Evolutionary conservation across 306 rosid species (phyloP).

Genomic region (Prunus dulcis): DNA sequence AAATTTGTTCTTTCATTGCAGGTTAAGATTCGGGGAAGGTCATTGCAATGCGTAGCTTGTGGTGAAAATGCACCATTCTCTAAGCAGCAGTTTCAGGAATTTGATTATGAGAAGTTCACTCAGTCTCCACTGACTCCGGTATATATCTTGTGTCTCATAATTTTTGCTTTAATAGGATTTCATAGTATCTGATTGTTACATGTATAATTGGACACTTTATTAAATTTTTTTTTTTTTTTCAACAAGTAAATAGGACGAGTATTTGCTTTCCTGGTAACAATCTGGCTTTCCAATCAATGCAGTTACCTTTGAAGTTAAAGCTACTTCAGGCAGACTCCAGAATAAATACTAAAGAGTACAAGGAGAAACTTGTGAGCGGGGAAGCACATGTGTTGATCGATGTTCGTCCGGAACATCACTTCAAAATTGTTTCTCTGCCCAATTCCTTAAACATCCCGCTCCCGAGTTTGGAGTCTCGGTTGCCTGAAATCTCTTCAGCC

Average conservation of each 20-base stretch:
- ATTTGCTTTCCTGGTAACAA: neutral
- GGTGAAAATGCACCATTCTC: constrained; percentile 64
- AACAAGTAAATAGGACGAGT: neutral
- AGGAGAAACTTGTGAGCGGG: constrained; percentile 40
- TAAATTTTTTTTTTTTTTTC: neutral
- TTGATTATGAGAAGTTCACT: constrained; percentile 85
- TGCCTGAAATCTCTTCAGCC: constrained; percentile 48
- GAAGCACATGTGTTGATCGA: constrained; percentile 74
- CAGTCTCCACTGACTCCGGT: constrained; percentile 75
- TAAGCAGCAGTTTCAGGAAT: constrained; percentile 58
- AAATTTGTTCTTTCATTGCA: constrained; percentile 26
- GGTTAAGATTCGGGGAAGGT: constrained; percentile 96
- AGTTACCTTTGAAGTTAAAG: constrained; percentile 73
- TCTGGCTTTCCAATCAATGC: constrained; percentile 27
- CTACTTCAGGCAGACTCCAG: constrained; percentile 67
- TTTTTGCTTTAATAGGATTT: neutral
- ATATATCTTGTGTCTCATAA: neutral
- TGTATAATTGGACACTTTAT: neutral
- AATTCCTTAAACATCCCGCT: constrained; percentile 77
- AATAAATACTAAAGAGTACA: constrained; percentile 65
- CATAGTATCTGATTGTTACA: neutral
- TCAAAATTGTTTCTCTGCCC: constrained; percentile 86
- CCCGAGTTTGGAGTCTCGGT: constrained; percentile 55
- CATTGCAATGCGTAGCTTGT: constrained; percentile 67
- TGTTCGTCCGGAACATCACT: constrained; percentile 84